Evolutionary conservation across 2,329 filamentous ascomycete genomes (phyloP), one percentile per base, ranked within the genome.

Genomic region (Phialocephala sp.): DNA sequence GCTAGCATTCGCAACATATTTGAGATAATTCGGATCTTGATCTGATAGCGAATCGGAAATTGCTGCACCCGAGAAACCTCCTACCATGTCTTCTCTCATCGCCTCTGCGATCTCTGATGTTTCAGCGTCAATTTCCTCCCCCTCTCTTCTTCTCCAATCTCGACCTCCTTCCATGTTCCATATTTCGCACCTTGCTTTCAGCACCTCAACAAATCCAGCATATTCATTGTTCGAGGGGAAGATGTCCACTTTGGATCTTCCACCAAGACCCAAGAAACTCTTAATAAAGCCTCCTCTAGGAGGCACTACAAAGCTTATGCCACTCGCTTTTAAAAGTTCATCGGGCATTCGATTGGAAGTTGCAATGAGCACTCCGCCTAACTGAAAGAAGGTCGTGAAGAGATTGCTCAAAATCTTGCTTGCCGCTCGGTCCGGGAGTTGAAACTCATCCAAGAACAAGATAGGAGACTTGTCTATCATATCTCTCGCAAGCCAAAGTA

Each of bases 341-440:
- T 94, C 91, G 0, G 92, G 91, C 88, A 94, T 91, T 8, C 92
- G 86, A 75, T 95, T 95, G 4, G 90, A 93, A 0, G 91, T 93
- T 0, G 91, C 91, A 43, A 95, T 84, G 18, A 95, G 80, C 0
- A 95, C 92, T 8, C 92, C 92, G 0, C 92, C 92, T 2, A 94
- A 83, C 68, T 94, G 91, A 74, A 94, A 94, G 79, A 94, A 94
- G 1, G 85, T 84, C 8, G 91, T 91, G 76, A 95, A 89, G 1
- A 95, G 82, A 72, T 91, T 91, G 66, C 89, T 92, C 67, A 95
- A 80, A 56, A 94, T 92, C 77, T 94, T 94, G 72, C 88, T 91
- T 1, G 91, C 86, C 1, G 89, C 90, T 69, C 90, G 84, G 76
- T 94, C 92, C 0, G 92, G 92, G 43, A 95, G 83, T 74, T 95